Evolutionary conservation across 2,329 filamentous ascomycete genomes (phyloP).

Genomic region (Alternaria angustiovoidea): DNA sequence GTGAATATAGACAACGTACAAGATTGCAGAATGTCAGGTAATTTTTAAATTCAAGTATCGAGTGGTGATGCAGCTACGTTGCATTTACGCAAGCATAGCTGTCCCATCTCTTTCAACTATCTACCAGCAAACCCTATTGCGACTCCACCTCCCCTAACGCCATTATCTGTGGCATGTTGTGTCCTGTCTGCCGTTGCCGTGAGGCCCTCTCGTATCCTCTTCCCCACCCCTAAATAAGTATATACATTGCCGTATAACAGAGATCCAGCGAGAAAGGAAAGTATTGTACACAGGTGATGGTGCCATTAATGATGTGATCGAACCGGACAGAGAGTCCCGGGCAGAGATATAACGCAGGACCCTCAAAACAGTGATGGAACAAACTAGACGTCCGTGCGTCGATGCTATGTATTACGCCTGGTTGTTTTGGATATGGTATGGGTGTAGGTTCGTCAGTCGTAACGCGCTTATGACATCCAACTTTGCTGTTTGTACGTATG

Average conservation of each 20-base stretch:
- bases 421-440: slow-evolving; percentile 18
- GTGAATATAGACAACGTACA: not conserved
- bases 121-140: slow-evolving; percentile 5
- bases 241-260: slow-evolving; percentile 39
- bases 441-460: slow-evolving; percentile 40
- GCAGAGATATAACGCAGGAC: not conserved
- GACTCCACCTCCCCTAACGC: slow-evolving; percentile 8
- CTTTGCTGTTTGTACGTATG: slow-evolving; percentile 18
- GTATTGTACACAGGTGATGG: slow-evolving; percentile 31
- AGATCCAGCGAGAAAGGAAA: slow-evolving; percentile 22
- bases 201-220: slow-evolving; percentile 5
- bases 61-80: slow-evolving; percentile 22
- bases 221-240: slow-evolving; percentile 18
- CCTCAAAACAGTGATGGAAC: slow-evolving; percentile 9
- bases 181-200: slow-evolving; percentile 8
- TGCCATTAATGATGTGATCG: slow-evolving; percentile 27
- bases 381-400: slow-evolving; percentile 27
- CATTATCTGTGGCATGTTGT: slow-evolving; percentile 14
- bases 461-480: slow-evolving; percentile 30
- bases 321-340: slow-evolving; percentile 12
- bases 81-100: slow-evolving; percentile 13
- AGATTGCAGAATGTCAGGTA: not conserved
- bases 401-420: slow-evolving; percentile 31
- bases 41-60: slow-evolving; percentile 11
- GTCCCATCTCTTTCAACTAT: slow-evolving; percentile 20